Evolutionary conservation across 345 rosid species (phyloP).

Genomic region (Erysimum cheiranthoides): DNA sequence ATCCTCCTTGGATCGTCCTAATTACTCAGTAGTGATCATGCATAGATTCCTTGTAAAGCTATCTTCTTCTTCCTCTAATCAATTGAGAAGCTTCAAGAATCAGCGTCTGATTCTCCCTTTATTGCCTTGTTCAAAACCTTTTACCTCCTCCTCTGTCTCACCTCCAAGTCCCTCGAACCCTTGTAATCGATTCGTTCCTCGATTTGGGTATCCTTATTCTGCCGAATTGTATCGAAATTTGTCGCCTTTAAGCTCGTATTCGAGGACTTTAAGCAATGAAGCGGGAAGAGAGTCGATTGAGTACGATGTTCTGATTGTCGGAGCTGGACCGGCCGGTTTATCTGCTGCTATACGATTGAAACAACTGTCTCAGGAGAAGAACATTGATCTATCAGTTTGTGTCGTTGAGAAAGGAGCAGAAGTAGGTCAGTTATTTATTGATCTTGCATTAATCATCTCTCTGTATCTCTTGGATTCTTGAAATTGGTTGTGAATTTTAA

Average conservation of each 20-base stretch:
- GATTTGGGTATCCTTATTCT: slow-evolving; percentile 36
- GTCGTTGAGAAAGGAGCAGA: slow-evolving; percentile 97
- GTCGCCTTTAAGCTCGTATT: slow-evolving; percentile 42
- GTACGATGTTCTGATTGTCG: slow-evolving; percentile 91
- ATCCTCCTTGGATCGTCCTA: slow-evolving; percentile 5
- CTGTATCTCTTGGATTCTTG: neutral
- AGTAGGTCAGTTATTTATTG: slow-evolving; percentile 59
- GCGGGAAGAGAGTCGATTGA: slow-evolving; percentile 68
- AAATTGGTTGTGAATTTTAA: neutral
- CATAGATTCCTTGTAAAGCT: slow-evolving; percentile 46
- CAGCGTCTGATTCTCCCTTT: slow-evolving; percentile 30
- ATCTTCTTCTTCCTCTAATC: slow-evolving; percentile 30
- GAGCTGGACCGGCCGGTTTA: slow-evolving; percentile 99
- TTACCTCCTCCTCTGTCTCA: slow-evolving; percentile 28
- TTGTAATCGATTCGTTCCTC: slow-evolving; percentile 26
- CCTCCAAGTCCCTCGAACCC: slow-evolving; percentile 17
- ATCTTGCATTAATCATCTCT: neutral
- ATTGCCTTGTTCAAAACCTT: slow-evolving; percentile 25
- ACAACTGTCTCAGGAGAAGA: slow-evolving; percentile 75
- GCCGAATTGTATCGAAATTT: slow-evolving; percentile 30
- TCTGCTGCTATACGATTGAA: slow-evolving; percentile 91
- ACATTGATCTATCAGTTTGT: slow-evolving; percentile 83
- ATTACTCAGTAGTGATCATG: slow-evolving; percentile 49
- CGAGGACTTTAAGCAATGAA: slow-evolving; percentile 48
- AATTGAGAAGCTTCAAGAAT: slow-evolving; percentile 32